Base-by-base conservation (phyloP, 2,329 filamentous ascomycete species). In the Periglandula ipomoeae region DNA sequence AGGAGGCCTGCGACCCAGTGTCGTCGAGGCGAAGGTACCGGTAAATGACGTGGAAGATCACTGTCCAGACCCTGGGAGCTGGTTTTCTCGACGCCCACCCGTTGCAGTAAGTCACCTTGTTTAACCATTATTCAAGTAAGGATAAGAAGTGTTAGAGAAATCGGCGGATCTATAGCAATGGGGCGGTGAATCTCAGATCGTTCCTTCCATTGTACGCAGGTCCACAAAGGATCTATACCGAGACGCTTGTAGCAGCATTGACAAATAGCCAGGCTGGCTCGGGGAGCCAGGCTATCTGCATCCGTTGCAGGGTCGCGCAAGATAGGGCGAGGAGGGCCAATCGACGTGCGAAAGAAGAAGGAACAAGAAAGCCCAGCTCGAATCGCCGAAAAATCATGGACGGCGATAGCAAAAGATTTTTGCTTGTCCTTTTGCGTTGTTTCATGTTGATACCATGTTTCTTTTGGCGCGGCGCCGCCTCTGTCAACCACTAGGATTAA, bases 281-380 rank as follows among this genome's bases (percentile, higher is more conserved):
- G 48, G 42, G 43, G 48, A 50, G 27, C 48, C 22, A 49, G 38
- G 26, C 13, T 17, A 15, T 22, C 13, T 46, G 38, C 38, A 35
- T 50, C 44, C 44, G 48, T 24, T n/a, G 43, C 38, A 22, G 35
- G 37, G 35, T 32, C n/a, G n/a, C n/a, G 35, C 30, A 41, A 17
- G 5, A 24, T 40, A 34, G 10, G 17, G 5, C 17, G 19, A 20
- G 15, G 15, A 32, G 30, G 15, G 30, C 6, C 30, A 15, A 10
- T 32, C 10, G 8, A 8, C 20, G 19, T 26, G 17, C 13, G 23
- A 22, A 30, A 24, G 9, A 22, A 9, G 15, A 17, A 7, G 5
- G 42, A 34, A 27, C 20, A 13, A n/a, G 27, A 10, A 38, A 20
- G 17, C 15, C 13, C 20, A 20, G 32, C 30, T 26, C 7, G 17